phyloP scores from a whole-genome alignment of 176 grass and related monocot species.

The Lolium rigidum region DNA sequence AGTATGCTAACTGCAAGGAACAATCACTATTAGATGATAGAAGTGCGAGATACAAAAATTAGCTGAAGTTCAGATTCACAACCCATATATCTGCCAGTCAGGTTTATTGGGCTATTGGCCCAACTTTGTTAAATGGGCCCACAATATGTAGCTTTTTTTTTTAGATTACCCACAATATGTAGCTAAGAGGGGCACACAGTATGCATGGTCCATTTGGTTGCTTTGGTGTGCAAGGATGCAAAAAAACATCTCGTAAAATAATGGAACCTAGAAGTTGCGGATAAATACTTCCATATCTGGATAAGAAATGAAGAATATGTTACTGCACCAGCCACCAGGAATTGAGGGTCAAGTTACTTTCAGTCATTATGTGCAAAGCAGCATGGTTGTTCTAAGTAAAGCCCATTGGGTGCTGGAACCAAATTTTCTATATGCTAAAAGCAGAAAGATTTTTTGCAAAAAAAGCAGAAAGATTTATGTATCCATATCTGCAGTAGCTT shows the following conservation, averaged over 20 bases:
- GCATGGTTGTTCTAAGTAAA: not conserved
- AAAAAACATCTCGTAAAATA: not conserved
- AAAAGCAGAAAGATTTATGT: not conserved
- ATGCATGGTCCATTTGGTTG: not conserved
- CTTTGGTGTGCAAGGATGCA: constrained; percentile 14
- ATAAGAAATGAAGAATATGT: not conserved
- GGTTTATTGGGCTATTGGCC: not conserved
- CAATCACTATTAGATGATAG: constrained; percentile 34
- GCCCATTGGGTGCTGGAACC: not conserved
- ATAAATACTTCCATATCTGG: constrained; percentile 13
- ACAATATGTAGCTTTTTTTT: too few species aligned
- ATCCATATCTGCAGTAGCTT: not conserved
- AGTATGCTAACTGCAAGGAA: constrained; percentile 82
- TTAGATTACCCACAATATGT: too few species aligned
- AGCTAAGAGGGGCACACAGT: not conserved
- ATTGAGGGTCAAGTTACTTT: constrained; percentile 14
- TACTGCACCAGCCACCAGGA: not conserved
- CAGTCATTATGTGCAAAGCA: not conserved
- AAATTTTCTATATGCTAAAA: not conserved
- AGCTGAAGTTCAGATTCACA: not conserved
- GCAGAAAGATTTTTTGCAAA: constrained; percentile 10
- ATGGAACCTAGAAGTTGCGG: not conserved
- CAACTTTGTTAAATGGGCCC: constrained; percentile 1
- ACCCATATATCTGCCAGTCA: not conserved
- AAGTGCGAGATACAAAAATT: not conserved